These are phyloP conservation scores for Fusarium continuum DNA, from an alignment of 2,329 filamentous ascomycete genomes.

Conservation along the genomic window DNA sequence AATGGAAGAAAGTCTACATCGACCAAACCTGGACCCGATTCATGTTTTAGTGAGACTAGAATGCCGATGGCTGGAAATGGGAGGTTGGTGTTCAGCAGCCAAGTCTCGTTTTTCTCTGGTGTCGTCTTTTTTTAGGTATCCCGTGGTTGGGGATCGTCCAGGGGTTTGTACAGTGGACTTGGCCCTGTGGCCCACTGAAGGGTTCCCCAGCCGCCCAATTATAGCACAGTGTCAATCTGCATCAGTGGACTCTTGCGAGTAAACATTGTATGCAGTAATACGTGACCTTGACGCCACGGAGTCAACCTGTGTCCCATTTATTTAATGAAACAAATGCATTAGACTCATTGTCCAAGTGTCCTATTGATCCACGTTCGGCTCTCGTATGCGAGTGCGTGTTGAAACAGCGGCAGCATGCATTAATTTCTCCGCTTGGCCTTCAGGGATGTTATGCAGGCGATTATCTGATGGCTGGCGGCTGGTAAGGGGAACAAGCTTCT, in stretches of 20 bases:
- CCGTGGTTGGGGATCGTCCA: conserved; percentile 7
- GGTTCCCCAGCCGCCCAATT: conserved; percentile 10
- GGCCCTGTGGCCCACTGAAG: conserved; percentile 4
- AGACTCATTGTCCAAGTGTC: not conserved
- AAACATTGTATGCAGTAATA: not conserved
- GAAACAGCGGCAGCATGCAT: conserved; percentile 10
- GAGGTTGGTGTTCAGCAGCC: conserved; percentile 26
- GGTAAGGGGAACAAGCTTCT: not conserved
- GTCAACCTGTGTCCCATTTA: not conserved
- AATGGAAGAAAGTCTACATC: conserved; percentile 8
- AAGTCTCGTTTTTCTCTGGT: not conserved
- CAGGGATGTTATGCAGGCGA: not conserved
- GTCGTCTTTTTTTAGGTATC: not conserved
- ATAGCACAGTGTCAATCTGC: conserved; percentile 10
- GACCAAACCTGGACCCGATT: not conserved
- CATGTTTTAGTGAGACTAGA: conserved; percentile 25
- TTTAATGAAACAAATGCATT: not conserved
- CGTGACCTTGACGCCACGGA: not conserved
- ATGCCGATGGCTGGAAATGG: conserved; percentile 35
- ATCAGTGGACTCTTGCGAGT: not conserved
- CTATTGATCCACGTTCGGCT: conserved; percentile 2
- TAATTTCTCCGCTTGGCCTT: not conserved
- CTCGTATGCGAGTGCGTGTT: not conserved
- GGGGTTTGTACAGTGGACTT: not conserved
- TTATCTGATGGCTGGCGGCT: conserved; percentile 6